Conservation (phyloP, 202 grass and related monocot species). For the Schoenoplectus triqueter region DNA sequence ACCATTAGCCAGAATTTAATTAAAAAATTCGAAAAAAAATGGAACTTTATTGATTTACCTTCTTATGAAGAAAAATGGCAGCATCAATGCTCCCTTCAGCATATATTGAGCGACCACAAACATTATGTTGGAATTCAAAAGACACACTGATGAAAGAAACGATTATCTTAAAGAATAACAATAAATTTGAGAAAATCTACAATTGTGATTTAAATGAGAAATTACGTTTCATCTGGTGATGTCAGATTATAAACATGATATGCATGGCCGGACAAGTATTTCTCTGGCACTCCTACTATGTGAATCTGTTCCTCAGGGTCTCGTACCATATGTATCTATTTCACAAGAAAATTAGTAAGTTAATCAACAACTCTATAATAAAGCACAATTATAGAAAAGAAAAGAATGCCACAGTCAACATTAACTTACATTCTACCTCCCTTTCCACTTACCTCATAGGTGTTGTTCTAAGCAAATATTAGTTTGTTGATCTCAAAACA, state of each 20-base stretch:
- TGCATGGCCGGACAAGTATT: constrained; percentile 80
- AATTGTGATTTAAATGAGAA: constrained; percentile 18
- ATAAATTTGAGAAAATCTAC: not conserved
- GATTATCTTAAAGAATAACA: constrained; percentile 25
- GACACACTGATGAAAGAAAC: constrained; percentile 60
- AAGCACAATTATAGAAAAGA: not conserved
- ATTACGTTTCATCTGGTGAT: constrained; percentile 85
- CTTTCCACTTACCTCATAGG: not conserved
- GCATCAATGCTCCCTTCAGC: constrained; percentile 89
- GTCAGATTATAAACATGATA: constrained; percentile 92
- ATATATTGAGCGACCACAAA: constrained; percentile 84
- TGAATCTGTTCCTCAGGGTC: constrained; percentile 81
- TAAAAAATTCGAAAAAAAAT: constrained; percentile 4
- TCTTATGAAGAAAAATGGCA: constrained; percentile 80
- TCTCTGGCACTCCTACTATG: constrained; percentile 88
- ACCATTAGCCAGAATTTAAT: constrained; percentile 10
- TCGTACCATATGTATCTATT: constrained; percentile 72
- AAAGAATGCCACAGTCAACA: not conserved
- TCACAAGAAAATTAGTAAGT: constrained; percentile 14
- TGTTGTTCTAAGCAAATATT: not conserved
- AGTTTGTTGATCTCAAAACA: not conserved
- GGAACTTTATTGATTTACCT: constrained; percentile 50
- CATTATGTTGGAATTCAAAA: constrained; percentile 97
- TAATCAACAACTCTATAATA: not conserved
- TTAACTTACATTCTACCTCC: not conserved